Evolutionary conservation across 2,329 filamentous ascomycete species (phyloP).

Genomic region (Botryotinia convoluta): DNA sequence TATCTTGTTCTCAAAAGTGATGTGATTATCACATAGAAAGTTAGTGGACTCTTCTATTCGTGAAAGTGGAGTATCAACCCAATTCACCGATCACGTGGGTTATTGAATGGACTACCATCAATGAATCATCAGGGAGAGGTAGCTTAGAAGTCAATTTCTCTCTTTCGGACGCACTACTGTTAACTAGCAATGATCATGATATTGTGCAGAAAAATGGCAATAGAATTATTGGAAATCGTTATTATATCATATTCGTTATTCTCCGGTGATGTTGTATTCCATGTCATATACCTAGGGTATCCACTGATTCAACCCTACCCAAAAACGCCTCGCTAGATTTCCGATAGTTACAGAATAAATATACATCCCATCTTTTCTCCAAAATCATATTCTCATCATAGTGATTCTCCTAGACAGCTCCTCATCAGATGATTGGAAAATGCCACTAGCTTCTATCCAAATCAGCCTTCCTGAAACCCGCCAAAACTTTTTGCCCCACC

Average conservation of each 20-base stretch:
- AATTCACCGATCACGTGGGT: neutral
- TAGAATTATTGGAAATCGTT: neutral
- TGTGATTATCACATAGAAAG: neutral
- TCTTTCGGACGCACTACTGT: neutral
- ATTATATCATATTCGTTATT: neutral
- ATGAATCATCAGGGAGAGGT: neutral
- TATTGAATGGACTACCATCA: neutral
- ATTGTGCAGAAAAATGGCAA: neutral
- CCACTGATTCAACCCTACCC: too few relatives aligned
- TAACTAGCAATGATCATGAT: neutral
- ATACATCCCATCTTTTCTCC: neutral
- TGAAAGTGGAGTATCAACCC: neutral
- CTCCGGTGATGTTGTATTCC: neutral
- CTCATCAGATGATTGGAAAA: too few relatives aligned
- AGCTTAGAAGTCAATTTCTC: neutral
- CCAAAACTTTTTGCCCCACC: constrained; percentile 27
- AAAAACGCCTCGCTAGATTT: neutral
- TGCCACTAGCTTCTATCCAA: constrained; percentile 30
- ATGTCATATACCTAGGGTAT: too few relatives aligned
- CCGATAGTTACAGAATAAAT: neutral
- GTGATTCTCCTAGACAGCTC: neutral
- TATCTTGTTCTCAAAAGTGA: neutral
- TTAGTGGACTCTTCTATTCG: neutral
- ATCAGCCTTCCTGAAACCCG: constrained; percentile 32
- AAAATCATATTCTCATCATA: too few relatives aligned